Conservation (phyloP, 257 asterid species). For the Fraxinus pennsylvanica region DNA sequence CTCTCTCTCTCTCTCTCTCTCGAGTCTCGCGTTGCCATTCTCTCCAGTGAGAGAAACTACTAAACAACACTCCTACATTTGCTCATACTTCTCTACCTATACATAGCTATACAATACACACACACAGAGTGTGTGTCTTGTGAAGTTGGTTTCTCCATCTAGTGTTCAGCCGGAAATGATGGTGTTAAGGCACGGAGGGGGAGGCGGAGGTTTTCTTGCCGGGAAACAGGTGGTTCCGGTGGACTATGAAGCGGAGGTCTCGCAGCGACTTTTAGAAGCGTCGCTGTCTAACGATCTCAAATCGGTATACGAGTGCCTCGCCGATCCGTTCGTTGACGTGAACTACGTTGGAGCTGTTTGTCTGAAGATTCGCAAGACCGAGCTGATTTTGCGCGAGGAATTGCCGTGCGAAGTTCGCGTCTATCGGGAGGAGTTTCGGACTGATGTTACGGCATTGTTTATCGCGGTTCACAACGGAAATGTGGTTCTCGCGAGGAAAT, state of each 20-base stretch:
- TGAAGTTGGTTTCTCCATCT: neutral
- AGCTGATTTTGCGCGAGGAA: conserved; percentile 52
- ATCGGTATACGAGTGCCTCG: conserved; percentile 53
- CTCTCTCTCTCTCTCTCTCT: conserved; percentile 12
- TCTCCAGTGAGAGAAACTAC: conserved; percentile 14
- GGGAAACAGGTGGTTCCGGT: conserved; percentile 78
- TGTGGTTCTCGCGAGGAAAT: conserved; percentile 48
- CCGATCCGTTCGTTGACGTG: conserved; percentile 70
- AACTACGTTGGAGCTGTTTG: conserved; percentile 67
- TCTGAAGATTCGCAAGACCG: conserved; percentile 61
- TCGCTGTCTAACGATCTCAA: conserved; percentile 54
- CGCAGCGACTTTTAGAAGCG: conserved; percentile 68
- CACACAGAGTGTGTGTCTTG: neutral
- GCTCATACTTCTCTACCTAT: conserved; percentile 16
- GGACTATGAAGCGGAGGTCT: conserved; percentile 67
- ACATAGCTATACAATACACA: neutral
- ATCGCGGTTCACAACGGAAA: conserved; percentile 63
- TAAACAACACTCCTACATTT: conserved; percentile 20
- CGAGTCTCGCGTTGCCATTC: conserved; percentile 27
- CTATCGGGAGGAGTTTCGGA: conserved; percentile 57
- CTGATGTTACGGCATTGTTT: conserved; percentile 78
- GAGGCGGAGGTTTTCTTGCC: conserved; percentile 51
- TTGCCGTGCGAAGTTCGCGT: conserved; percentile 50
- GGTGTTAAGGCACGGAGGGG: conserved; percentile 49
- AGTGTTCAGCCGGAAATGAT: conserved; percentile 38